These are phyloP conservation scores for Termitomyces sp. DNA, from an alignment of 768 basidiomycete genomes.

Conservation along the genomic window DNA sequence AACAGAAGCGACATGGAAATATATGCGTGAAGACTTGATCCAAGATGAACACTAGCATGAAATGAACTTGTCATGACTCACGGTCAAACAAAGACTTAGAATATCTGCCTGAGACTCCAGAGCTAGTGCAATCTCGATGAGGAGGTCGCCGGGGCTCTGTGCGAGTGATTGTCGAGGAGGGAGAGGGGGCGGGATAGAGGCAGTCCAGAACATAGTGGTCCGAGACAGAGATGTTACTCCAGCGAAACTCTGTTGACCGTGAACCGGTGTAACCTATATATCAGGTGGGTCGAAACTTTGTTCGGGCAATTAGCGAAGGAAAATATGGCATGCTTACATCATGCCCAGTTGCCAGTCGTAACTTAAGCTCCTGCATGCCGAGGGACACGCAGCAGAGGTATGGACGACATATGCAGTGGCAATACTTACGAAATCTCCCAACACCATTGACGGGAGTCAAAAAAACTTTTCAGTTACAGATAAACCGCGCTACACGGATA, in stretches of 20 bases:
- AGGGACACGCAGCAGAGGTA: background rate
- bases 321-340: background rate
- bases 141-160: constrained; percentile 49
- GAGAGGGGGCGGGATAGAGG: background rate
- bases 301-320: background rate
- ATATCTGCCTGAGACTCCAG: constrained; percentile 49
- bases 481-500: background rate
- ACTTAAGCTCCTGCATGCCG: background rate
- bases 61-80: constrained; percentile 26
- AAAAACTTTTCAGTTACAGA: background rate
- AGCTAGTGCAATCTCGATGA: constrained; percentile 58
- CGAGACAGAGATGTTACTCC: background rate
- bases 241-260: background rate
- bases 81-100: constrained; percentile 54
- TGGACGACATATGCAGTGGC: background rate
- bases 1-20: constrained; percentile 43
- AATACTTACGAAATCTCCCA: background rate
- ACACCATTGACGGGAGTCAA: background rate
- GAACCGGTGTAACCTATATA: background rate
- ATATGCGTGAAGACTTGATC: constrained; percentile 49
- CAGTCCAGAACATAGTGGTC: constrained; percentile 9
- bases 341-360: background rate
- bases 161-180: background rate
- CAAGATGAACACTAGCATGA: background rate
- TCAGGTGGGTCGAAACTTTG: background rate